Evolutionary conservation across 2,329 filamentous ascomycete genomes (phyloP).

Genomic region (Fusarium tanahbumbuense): DNA sequence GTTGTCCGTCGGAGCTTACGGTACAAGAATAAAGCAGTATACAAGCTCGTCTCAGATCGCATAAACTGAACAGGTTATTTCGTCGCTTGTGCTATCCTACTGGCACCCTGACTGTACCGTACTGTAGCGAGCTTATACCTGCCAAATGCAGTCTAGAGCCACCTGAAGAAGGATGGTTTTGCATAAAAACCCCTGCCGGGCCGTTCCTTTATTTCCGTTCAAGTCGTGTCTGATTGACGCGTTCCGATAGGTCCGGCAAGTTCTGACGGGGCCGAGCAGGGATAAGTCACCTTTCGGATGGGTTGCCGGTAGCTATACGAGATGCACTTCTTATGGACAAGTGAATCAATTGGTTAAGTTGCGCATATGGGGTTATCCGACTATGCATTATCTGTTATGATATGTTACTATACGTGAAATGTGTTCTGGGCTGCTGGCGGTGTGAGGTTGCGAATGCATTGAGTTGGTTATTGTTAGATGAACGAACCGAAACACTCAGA

Average conservation of each 20-base stretch:
- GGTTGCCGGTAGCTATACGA: constrained; percentile 2
- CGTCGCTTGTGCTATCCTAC: not conserved
- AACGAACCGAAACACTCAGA: too few relatives aligned
- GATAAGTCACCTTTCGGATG: not conserved
- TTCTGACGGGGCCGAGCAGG: not conserved
- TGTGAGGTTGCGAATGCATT: not conserved
- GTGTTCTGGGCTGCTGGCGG: not conserved
- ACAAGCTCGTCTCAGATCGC: rapidly evolving
- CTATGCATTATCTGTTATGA: not conserved
- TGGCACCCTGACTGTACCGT: too few relatives aligned
- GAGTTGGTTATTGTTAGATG: too few relatives aligned
- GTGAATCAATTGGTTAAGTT: not conserved
- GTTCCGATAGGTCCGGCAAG: not conserved
- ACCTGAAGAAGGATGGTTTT: not conserved
- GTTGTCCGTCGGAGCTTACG: too few relatives aligned
- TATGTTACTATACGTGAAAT: not conserved
- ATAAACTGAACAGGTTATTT: not conserved
- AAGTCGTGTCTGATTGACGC: not conserved
- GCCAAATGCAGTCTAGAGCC: constrained; percentile 6
- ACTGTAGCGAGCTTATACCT: not conserved
- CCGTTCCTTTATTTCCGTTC: not conserved
- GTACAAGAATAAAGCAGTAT: not conserved
- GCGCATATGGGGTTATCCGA: not conserved
- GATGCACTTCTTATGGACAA: not conserved
- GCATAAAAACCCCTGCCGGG: not conserved